Evolutionary conservation across 2,329 filamentous ascomycete species (phyloP), one percentile per base, ranked within the genome.

Genomic region (Neofusicoccum ribis): DNA sequence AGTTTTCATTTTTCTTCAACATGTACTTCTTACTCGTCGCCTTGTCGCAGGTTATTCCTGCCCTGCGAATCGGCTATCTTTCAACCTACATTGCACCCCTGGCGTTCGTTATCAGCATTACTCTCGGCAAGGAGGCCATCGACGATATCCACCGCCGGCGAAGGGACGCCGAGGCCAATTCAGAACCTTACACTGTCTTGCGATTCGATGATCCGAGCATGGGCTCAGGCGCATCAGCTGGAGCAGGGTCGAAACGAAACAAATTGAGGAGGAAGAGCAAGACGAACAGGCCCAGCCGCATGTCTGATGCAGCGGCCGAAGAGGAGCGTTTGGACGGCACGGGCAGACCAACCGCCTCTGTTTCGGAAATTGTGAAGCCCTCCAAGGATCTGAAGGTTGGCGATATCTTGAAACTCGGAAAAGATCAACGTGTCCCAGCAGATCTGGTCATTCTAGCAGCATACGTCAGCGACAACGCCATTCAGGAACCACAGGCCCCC

Each of bases 1-100:
- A 99, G 76, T 99, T 99, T 77, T 97, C 94, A 66, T 99, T 98
- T 82, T 99, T 99, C 81, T 97, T 99, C 84, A 99, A 99, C 84
- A 92, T 98, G 83, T 99, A 99, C 77, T 99, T 99, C 77, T 83
- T 99, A 64, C 88, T 98, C 31, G 95, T 99, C 58, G 96, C 95
- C 6, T 80, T 98, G 58, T 98, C 94, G 43, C 95, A 99, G 79
- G 89, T 92, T 49, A 93, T 99, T 72, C 93, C 93, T 3, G 86
- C 91, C 23, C 81, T 99, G 63, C 88, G 93, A 63, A 97, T 99
- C 69, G 95, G 95, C 64, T 98, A 97, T 77, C 85, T 99, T 67
- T 91, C 91, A 36, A 98, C 95, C 1, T 99, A 99, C 72, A 88
- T 98, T 76, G 93, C 91, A 20, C 95, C 95, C 1, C 80, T 99